A percentile compares a stretch with the other conserved stretches of the same genome.
Evolutionary conservation across 106 monocot genomes (phyloP).

Genomic region (Allium sativum): DNA sequence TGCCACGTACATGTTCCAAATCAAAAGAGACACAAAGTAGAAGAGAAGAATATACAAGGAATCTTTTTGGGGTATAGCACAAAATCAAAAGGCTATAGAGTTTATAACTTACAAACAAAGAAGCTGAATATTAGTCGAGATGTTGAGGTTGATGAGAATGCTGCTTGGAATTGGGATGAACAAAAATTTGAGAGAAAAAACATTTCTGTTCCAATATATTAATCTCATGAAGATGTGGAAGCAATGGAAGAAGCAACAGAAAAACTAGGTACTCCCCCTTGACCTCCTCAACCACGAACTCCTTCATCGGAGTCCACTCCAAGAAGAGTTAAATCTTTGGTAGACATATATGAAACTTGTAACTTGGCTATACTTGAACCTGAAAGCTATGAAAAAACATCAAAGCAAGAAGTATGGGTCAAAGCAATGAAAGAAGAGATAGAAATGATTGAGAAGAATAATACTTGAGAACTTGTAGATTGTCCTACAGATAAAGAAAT

Average conservation of each 20-base stretch:
- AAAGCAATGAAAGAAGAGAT: background rate
- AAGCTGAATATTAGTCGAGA: background rate
- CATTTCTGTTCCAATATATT: background rate
- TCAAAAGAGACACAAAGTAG: too few species aligned
- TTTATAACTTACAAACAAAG: background rate
- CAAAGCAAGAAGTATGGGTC: background rate
- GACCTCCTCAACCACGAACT: background rate
- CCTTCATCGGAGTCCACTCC: too few species aligned
- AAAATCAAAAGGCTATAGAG: background rate
- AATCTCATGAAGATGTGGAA: background rate
- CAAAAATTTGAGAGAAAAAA: background rate
- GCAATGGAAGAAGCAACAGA: background rate
- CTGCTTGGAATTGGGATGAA: background rate
- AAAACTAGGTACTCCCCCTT: too few species aligned
- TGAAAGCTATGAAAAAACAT: background rate
- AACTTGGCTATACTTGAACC: too few species aligned
- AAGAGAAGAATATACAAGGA: too few species aligned
- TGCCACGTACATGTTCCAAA: too few species aligned
- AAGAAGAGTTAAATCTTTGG: too few species aligned
- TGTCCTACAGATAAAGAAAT: too few species aligned
- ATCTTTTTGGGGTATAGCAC: background rate
- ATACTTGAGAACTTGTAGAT: background rate
- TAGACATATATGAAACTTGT: too few species aligned
- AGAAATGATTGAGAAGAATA: background rate
- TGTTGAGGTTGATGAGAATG: background rate